phyloP scores from a whole-genome alignment of 805 yeast species.

The Sugiyamaella qingdaonensis region DNA sequence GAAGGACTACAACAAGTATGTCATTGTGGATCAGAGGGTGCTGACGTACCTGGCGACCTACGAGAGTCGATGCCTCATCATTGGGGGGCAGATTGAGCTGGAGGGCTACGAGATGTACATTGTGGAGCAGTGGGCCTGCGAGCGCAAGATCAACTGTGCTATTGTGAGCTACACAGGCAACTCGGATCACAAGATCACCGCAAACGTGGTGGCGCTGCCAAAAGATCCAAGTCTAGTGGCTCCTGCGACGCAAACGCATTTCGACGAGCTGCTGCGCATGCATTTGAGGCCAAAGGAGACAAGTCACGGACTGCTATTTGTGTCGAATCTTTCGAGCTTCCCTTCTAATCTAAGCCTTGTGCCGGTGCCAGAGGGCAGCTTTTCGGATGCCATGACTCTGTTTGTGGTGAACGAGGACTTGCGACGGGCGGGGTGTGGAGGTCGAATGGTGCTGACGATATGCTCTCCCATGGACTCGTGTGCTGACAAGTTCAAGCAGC shows the following conservation, averaged over 20 bases:
- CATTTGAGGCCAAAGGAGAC: slow-evolving; percentile 67
- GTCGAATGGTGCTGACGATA: slow-evolving; percentile 72
- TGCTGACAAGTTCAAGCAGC: slow-evolving; percentile 73
- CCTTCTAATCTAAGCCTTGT: slow-evolving; percentile 71
- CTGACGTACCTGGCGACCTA: slow-evolving; percentile 23
- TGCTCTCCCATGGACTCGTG: slow-evolving; percentile 72
- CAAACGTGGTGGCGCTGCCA: slow-evolving; percentile 54
- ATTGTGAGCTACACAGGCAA: slow-evolving; percentile 88
- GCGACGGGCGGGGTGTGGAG: slow-evolving; percentile 74
- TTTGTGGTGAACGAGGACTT: slow-evolving; percentile 75
- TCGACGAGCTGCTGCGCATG: slow-evolving; percentile 60
- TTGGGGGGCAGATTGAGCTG: slow-evolving; percentile 45
- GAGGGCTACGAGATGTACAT: slow-evolving; percentile 84
- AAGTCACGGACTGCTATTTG: slow-evolving; percentile 58
- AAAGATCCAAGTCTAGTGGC: slow-evolving; percentile 48
- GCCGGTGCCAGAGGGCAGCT: slow-evolving; percentile 47
- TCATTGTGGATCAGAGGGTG: slow-evolving; percentile 30
- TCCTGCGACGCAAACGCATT: slow-evolving; percentile 49
- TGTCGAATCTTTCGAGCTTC: slow-evolving; percentile 76
- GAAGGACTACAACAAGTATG: slow-evolving; percentile 16
- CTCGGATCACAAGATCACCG: slow-evolving; percentile 55
- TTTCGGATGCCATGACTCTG: slow-evolving; percentile 45
- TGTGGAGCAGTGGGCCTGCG: slow-evolving; percentile 92
- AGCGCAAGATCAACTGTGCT: slow-evolving; percentile 59
- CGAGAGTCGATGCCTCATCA: slow-evolving; percentile 23